Evolutionary conservation across 2,329 filamentous ascomycete genomes (phyloP), one percentile per base, ranked within the genome.

Genomic region (Monosporascus sp.): DNA sequence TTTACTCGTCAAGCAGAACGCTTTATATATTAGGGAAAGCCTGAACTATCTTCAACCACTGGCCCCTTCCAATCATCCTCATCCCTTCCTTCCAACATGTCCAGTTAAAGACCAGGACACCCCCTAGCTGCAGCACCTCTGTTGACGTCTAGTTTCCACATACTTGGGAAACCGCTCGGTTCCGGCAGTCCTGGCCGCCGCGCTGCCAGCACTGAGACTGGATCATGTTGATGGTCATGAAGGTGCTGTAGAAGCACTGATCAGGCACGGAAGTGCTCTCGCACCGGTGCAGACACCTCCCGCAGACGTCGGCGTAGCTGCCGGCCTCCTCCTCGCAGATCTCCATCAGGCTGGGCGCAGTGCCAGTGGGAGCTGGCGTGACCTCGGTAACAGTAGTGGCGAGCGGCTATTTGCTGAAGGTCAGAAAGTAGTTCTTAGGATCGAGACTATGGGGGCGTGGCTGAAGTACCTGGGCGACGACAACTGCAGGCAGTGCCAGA

Each of bases 131-230:
- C 11, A 35, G 31, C 11, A 35, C 11, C 31, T 35, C 31, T 14
- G 31, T 35, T 35, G 31, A 35, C 4, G 3, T 35, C 11, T 35
- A 52, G 49, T 55, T 22, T 27, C 51, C 47, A 38, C 60, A 62
- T 37, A 61, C 56, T 27, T 53, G 7, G 35, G 50, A 37, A 15
- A 59, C 38, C 3, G 60, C 57, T 7, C 25, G 2, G 18, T 43
- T 38, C n/a, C 38, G 51, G 52, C 60, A 62, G 53, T 61, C 51
- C 9, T 15, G 25, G 5, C 59, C 59, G 20, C 59, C 56, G 9
- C 56, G 58, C 2, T 56, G 53, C 55, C 54, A 51, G 49, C 60
- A 62, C 48, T 58, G 44, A 6, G 60, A 27, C 39, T 62, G 37
- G 48, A 57, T 51, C 45, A 31, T 47, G 47, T 62, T 62, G 56